These are phyloP conservation scores for Mycena kentingensis DNA, from an alignment of 768 basidiomycete species.

Conservation along the genomic window DNA sequence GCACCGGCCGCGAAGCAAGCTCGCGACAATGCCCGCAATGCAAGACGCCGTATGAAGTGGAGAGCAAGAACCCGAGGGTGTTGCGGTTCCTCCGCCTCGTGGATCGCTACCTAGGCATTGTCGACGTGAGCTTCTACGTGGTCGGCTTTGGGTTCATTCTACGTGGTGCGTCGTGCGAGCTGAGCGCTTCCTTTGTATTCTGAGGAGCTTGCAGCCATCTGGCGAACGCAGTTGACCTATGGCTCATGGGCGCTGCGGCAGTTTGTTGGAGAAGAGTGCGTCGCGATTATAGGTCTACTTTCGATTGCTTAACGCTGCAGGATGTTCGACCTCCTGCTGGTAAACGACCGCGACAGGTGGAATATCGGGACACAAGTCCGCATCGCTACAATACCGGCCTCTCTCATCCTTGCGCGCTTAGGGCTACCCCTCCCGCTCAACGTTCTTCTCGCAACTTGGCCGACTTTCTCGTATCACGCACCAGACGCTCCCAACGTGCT, in stretches of 20 bases:
- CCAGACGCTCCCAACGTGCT: conserved; percentile 31
- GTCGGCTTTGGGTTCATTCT: conserved; percentile 56
- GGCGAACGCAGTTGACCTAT: conserved; percentile 60
- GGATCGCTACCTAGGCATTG: conserved; percentile 56
- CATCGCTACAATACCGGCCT: conserved; percentile 69
- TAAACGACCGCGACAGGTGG: conserved; percentile 73
- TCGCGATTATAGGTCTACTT: neutral
- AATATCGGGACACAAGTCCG: conserved; percentile 75
- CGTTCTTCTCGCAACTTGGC: conserved; percentile 52
- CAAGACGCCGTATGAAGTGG: conserved; percentile 62
- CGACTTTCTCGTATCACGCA: conserved; percentile 40
- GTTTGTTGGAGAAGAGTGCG: conserved; percentile 70
- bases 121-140: conserved; percentile 52
- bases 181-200: neutral
- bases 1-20: conserved; percentile 56
- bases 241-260: conserved; percentile 71
- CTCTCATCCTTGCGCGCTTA: conserved; percentile 65
- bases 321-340: conserved; percentile 65
- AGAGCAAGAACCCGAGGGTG: conserved; percentile 59
- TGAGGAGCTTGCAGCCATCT: conserved; percentile 45
- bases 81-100: conserved; percentile 53
- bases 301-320: conserved; percentile 28
- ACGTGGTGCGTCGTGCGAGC: conserved; percentile 48
- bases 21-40: conserved; percentile 85
- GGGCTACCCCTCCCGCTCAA: conserved; percentile 41